Evolutionary conservation across 1,139 yeast species (phyloP).

Genomic region (Diutina mesorugosa): DNA sequence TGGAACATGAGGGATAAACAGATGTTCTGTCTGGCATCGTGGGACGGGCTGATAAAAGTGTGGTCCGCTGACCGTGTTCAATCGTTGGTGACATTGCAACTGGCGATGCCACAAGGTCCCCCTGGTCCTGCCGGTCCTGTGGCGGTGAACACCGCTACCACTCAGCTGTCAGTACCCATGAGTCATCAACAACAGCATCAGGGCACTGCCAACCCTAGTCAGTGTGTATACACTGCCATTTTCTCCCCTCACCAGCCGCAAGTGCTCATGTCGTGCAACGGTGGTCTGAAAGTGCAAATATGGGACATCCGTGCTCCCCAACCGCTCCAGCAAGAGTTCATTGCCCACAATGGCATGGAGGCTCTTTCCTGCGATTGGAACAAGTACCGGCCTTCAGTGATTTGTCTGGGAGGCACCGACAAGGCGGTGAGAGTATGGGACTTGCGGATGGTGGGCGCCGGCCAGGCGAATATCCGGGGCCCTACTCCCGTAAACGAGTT

Average conservation of each 20-base stretch:
- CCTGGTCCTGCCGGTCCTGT: neutral
- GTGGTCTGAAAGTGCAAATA: slow-evolving; percentile 63
- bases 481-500: slow-evolving; percentile 70
- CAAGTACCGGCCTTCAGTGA: slow-evolving; percentile 64
- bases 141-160: neutral
- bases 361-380: slow-evolving; percentile 79
- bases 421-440: slow-evolving; percentile 82
- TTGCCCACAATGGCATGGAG: slow-evolving; percentile 75
- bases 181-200: slow-evolving; percentile 8
- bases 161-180: neutral
- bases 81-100: slow-evolving; percentile 45
- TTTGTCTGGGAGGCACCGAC: slow-evolving; percentile 89
- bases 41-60: slow-evolving; percentile 85
- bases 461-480: slow-evolving; percentile 33
- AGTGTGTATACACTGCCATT: slow-evolving; percentile 66
- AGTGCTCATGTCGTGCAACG: slow-evolving; percentile 60
- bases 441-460: slow-evolving; percentile 48
- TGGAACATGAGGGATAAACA: slow-evolving; percentile 80
- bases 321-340: slow-evolving; percentile 46
- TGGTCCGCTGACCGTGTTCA: slow-evolving; percentile 50
- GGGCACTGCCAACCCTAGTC: slow-evolving; percentile 14
- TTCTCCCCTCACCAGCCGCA: slow-evolving; percentile 83
- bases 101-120: slow-evolving; percentile 11
- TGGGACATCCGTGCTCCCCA: slow-evolving; percentile 75
- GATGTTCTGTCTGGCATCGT: slow-evolving; percentile 63